Conservation (phyloP, 1,284 basidiomycete genomes). For the Phellinidium pouzarii region DNA sequence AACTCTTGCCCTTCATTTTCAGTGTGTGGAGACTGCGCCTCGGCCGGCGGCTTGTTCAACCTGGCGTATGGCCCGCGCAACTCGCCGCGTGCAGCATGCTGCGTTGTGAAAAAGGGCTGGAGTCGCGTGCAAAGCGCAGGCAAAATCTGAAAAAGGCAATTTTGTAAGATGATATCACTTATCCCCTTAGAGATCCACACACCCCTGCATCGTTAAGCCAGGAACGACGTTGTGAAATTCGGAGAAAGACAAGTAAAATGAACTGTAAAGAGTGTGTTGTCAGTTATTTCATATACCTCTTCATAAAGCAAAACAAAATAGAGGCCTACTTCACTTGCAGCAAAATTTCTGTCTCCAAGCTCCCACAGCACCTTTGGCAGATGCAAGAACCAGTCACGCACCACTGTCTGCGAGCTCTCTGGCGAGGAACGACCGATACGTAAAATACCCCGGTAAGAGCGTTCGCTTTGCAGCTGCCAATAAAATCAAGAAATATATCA, state of each 20-base stretch:
- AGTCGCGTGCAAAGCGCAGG: conserved; percentile 49
- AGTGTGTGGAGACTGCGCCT: conserved; percentile 7
- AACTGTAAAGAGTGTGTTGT: conserved; percentile 32
- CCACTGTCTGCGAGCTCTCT: conserved; percentile 29
- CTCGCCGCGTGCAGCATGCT: conserved; percentile 61
- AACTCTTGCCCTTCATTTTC: background rate
- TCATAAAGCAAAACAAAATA: conserved; percentile 19
- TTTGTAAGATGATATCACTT: no score
- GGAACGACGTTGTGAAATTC: conserved; percentile 51
- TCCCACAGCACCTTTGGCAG: conserved; percentile 84
- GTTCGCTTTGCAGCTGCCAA: conserved; percentile 54
- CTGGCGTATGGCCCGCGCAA: conserved; percentile 70
- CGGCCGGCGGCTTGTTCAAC: conserved; percentile 34
- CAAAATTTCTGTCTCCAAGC: conserved; percentile 50
- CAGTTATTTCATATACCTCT: conserved; percentile 11
- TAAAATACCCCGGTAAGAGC: conserved; percentile 48
- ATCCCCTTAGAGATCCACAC: no score
- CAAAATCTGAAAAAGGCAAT: conserved; percentile 35
- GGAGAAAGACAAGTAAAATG: conserved; percentile 57
- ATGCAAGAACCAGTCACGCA: conserved; percentile 59
- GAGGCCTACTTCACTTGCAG: conserved; percentile 48
- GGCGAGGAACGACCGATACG: conserved; percentile 28
- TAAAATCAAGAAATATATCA: conserved; percentile 11
- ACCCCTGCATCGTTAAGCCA: conserved; percentile 39
- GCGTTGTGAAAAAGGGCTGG: conserved; percentile 70